Conservation (phyloP, 164 flowering plant genomes). For the Saururus chinensis region DNA sequence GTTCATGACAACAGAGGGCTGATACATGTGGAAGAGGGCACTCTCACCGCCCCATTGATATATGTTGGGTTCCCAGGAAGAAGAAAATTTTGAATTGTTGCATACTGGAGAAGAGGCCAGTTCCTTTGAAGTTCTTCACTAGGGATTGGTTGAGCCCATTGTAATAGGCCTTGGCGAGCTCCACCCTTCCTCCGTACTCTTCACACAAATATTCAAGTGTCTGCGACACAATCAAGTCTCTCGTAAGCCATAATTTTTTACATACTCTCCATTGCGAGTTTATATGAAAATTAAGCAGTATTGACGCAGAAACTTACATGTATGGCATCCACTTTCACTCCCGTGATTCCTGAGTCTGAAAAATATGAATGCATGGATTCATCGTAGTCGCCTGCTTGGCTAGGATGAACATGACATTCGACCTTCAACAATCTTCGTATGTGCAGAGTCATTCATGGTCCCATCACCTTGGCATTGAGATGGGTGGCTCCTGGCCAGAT, state of each 20-base stretch:
- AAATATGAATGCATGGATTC: constrained; percentile 79
- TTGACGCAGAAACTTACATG: constrained; percentile 42
- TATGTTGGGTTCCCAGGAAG: constrained; percentile 73
- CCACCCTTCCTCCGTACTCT: constrained; percentile 76
- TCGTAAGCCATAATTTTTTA: background rate
- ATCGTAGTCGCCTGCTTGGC: constrained; percentile 57
- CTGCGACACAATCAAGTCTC: constrained; percentile 20
- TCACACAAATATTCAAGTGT: constrained; percentile 58
- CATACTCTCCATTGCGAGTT: background rate
- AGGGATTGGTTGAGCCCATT: constrained; percentile 55
- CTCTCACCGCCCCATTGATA: constrained; percentile 70
- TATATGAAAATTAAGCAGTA: background rate
- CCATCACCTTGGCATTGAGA: constrained; percentile 42
- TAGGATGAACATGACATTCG: constrained; percentile 78
- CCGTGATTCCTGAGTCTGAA: constrained; percentile 54
- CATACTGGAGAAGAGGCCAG: constrained; percentile 81
- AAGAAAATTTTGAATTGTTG: constrained; percentile 87
- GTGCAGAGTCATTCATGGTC: constrained; percentile 77
- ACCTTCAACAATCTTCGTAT: constrained; percentile 57
- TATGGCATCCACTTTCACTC: constrained; percentile 81
- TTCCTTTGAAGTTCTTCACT: constrained; percentile 67
- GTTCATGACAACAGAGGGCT: too few species aligned
- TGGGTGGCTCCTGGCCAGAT: constrained; percentile 65
- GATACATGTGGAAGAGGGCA: background rate
- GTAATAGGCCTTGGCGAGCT: constrained; percentile 70